Evolutionary conservation across 169 alveolate genomes (phyloP).

Genomic region (Prorocentrum cordatum): DNA sequence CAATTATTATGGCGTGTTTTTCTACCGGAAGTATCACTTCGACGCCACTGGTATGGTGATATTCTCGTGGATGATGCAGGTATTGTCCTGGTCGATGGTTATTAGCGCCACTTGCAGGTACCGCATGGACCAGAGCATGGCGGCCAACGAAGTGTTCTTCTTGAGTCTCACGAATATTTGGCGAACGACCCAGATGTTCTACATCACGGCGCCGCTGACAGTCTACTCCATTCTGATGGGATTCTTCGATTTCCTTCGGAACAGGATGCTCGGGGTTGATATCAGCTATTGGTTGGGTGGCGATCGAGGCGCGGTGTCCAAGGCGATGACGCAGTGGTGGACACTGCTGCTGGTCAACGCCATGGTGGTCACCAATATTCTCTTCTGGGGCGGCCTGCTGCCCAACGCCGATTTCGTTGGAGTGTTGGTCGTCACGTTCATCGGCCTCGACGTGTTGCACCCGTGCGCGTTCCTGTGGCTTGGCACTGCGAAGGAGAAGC

Average conservation of each 20-base stretch:
- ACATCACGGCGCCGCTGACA: slow-evolving; percentile 39
- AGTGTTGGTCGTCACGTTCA: no score
- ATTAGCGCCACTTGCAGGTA: slow-evolving; percentile 30
- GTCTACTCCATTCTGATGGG: slow-evolving; percentile 55
- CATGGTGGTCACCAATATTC: no score
- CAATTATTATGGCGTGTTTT: slow-evolving; percentile 49
- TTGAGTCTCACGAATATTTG: slow-evolving; percentile 38
- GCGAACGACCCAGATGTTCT: slow-evolving; percentile 61
- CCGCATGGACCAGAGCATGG: slow-evolving; percentile 36
- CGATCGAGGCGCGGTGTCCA: slow-evolving; percentile 52
- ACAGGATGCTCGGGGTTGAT: slow-evolving; percentile 39
- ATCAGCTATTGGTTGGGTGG: slow-evolving; percentile 61
- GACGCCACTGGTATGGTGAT: slow-evolving; percentile 47
- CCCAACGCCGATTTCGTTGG: no score
- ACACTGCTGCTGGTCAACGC: no score
- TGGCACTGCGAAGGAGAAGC: no score
- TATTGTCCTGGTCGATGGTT: slow-evolving; percentile 45
- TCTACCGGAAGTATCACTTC: slow-evolving; percentile 45
- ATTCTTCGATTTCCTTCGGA: not conserved
- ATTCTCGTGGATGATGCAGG: slow-evolving; percentile 20
- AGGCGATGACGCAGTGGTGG: no score
- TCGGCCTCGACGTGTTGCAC: no score
- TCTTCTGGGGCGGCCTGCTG: no score
- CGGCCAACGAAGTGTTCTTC: slow-evolving; percentile 44
- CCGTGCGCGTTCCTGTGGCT: no score